Evolutionary conservation across 2,329 filamentous ascomycete genomes (phyloP).

Genomic region (Stemphylium beticola): DNA sequence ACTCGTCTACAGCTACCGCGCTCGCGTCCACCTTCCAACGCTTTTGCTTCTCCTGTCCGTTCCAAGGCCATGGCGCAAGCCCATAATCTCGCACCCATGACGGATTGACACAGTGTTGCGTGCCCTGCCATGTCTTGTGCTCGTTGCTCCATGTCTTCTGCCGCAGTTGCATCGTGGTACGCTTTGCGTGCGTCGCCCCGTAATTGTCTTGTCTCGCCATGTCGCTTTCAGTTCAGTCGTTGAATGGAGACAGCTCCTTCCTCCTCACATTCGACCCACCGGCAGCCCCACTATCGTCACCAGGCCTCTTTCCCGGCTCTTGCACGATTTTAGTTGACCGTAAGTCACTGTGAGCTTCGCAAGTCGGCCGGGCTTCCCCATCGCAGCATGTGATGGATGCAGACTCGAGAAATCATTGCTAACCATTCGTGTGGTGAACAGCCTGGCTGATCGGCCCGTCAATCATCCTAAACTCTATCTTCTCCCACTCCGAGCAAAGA

Average conservation of each 20-base stretch:
- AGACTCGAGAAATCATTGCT: not conserved
- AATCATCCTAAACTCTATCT: constrained; percentile 65
- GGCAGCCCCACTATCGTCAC: constrained; percentile 50
- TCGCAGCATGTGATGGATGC: not conserved
- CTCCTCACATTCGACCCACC: constrained; percentile 67
- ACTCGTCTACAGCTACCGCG: constrained; percentile 14
- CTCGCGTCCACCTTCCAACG: constrained; percentile 15
- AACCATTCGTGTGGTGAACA: not conserved
- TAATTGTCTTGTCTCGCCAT: constrained; percentile 49
- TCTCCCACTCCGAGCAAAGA: constrained; percentile 66
- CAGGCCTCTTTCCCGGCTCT: constrained; percentile 52
- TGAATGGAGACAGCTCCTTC: constrained; percentile 71
- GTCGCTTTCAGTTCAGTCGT: constrained; percentile 68
- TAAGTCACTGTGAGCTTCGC: constrained; percentile 3
- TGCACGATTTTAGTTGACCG: constrained; percentile 74
- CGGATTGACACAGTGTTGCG: constrained; percentile 9
- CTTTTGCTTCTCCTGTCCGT: constrained; percentile 5
- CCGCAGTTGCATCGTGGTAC: constrained; percentile 2
- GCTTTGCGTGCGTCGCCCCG: constrained; percentile 5
- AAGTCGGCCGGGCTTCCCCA: not conserved
- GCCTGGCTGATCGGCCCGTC: constrained; percentile 69
- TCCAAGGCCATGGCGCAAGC: constrained; percentile 8
- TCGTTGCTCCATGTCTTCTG: constrained; percentile 5
- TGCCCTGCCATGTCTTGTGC: not conserved
- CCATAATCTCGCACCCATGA: constrained; percentile 16